These are phyloP conservation scores for Ophiostoma piceae DNA, from an alignment of 2,329 filamentous ascomycete species.

Conservation along the genomic window DNA sequence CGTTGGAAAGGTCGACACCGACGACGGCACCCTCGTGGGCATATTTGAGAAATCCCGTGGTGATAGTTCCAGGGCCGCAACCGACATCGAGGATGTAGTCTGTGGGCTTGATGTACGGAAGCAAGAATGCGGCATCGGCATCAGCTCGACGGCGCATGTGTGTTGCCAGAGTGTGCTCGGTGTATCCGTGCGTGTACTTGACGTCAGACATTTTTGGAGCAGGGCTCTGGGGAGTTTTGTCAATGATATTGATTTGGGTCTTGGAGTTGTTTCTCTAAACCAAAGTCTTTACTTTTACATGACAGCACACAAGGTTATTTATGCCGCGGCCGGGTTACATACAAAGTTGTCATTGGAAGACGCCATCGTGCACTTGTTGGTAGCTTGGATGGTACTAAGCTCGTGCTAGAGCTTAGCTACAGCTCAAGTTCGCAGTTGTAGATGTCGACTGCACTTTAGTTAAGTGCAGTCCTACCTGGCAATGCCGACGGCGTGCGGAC, in stretches of 20 bases:
- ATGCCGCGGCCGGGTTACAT: too few relatives aligned
- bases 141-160: not conserved
- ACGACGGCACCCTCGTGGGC: constrained; percentile 38
- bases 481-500: not conserved
- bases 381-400: not conserved
- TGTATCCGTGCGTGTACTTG: not conserved
- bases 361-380: not conserved
- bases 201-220: not conserved
- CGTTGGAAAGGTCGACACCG: constrained; percentile 28
- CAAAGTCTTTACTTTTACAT: not conserved
- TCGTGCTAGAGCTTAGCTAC: not conserved
- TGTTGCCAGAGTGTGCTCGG: not conserved
- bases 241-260: not conserved
- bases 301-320: not conserved
- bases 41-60: constrained; percentile 39
- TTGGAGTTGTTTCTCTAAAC: not conserved
- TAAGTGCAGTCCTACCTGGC: not conserved
- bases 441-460: not conserved
- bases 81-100: constrained; percentile 44
- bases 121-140: not conserved
- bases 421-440: not conserved
- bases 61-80: constrained; percentile 48
- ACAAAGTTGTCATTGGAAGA: not conserved
- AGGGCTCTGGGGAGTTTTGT: not conserved
- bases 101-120: constrained; percentile 36